Conservation (phyloP, 176 grass and related monocot species). For the Triticum aestivum region DNA sequence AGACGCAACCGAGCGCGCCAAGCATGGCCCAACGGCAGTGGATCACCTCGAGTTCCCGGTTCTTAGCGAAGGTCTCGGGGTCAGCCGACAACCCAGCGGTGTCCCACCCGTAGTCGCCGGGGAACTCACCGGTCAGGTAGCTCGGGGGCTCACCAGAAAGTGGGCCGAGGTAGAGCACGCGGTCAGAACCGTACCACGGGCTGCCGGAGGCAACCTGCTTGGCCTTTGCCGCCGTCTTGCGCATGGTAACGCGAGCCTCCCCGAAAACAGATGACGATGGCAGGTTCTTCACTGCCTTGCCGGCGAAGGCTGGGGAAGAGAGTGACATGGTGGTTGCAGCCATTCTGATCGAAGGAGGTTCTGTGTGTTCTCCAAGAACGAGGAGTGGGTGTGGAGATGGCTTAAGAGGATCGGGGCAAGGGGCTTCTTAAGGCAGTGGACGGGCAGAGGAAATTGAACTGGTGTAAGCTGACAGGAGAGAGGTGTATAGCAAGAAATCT, state of each 20-base stretch:
- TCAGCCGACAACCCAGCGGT: not conserved
- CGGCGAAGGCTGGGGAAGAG: not conserved
- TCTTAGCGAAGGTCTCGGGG: not conserved
- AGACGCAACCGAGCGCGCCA: not conserved
- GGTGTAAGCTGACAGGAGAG: not conserved
- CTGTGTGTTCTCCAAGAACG: not conserved
- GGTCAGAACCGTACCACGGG: not conserved
- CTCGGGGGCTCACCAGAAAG: not conserved
- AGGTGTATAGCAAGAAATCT: not conserved
- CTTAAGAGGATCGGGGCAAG: not conserved
- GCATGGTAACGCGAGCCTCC: not conserved
- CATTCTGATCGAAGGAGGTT: not conserved
- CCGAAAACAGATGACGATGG: not conserved
- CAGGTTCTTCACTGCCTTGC: not conserved
- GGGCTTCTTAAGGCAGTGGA: not conserved
- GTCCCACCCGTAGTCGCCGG: not conserved
- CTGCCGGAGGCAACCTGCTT: not conserved
- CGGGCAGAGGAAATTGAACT: not conserved
- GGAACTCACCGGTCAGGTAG: not conserved
- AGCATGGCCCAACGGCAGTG: not conserved
- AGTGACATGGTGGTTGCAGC: not conserved
- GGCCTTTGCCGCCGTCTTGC: not conserved
- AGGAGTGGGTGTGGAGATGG: not conserved
- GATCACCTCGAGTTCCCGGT: not conserved
- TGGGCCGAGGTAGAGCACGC: not conserved